phyloP scores from a whole-genome alignment of 2,329 filamentous ascomycete species.

The Akanthomyces uredinophilus region DNA sequence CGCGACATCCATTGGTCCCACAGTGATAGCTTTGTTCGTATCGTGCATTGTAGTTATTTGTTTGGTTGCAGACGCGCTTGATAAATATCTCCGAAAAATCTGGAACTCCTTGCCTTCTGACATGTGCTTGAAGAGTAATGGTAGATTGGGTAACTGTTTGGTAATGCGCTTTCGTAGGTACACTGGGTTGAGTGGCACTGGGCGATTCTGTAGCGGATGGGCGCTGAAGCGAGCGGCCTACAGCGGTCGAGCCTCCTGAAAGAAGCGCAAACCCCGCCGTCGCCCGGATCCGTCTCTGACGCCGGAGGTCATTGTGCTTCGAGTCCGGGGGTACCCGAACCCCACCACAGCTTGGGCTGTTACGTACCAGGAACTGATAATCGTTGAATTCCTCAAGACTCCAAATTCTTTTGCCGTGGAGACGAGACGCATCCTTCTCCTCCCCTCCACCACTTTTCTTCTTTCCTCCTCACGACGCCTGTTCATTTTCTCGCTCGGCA shows the following conservation, averaged over 20 bases:
- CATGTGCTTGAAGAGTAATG: background rate
- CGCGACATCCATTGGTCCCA: background rate
- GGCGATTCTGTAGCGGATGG: background rate
- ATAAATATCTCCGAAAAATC: background rate
- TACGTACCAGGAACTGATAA: slow-evolving; percentile 17
- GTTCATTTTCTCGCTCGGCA: slow-evolving; percentile 6
- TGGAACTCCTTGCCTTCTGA: background rate
- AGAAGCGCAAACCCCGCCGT: background rate
- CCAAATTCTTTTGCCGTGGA: slow-evolving; percentile 14
- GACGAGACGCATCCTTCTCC: slow-evolving; percentile 1
- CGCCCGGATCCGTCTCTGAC: slow-evolving; percentile 11
- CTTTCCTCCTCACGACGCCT: slow-evolving; percentile 12
- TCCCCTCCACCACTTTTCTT: slow-evolving; percentile 15
- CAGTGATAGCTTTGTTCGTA: no score
- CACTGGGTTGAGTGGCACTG: background rate
- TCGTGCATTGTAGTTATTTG: background rate
- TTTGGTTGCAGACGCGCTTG: background rate
- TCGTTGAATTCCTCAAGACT: slow-evolving; percentile 14
- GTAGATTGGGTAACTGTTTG: slow-evolving; percentile 8
- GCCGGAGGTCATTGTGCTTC: background rate
- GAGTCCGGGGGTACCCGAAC: slow-evolving; percentile 23
- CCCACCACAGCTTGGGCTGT: slow-evolving; percentile 19
- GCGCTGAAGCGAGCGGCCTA: background rate
- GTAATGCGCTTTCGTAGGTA: background rate
- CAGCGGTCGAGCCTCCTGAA: background rate